Conservation (phyloP, 306 rosid genomes). For the Gillenia trifoliata region DNA sequence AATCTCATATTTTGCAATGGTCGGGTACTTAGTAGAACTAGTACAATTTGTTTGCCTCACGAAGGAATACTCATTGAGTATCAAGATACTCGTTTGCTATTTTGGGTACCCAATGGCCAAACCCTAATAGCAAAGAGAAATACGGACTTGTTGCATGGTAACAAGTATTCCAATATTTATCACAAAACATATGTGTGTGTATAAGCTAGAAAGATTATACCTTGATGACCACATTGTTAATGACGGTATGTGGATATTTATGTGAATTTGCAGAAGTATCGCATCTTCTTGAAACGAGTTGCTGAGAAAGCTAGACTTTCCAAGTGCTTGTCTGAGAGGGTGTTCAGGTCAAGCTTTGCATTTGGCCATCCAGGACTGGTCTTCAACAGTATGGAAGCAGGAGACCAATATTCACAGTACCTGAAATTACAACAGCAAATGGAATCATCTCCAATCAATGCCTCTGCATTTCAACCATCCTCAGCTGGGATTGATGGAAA, state of each 20-base stretch:
- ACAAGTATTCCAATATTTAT: background rate
- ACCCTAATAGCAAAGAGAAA: no score
- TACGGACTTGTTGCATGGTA: background rate
- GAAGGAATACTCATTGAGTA: no score
- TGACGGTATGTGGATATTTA: background rate
- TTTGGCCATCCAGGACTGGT: constrained; percentile 15
- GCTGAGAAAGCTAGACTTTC: constrained; percentile 27
- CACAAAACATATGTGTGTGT: background rate
- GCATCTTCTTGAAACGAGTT: constrained; percentile 40
- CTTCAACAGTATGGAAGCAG: constrained; percentile 9
- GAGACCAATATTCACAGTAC: background rate
- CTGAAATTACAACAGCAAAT: background rate
- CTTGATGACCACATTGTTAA: background rate
- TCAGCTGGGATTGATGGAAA: background rate
- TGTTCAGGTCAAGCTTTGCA: constrained; percentile 44
- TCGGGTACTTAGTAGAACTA: no score
- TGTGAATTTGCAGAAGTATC: constrained; percentile 48
- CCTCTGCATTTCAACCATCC: background rate
- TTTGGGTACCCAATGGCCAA: no score
- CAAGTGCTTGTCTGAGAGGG: constrained; percentile 26
- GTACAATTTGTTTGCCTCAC: no score
- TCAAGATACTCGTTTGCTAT: no score
- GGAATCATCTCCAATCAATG: background rate
- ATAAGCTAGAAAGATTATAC: background rate
- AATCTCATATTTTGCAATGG: no score